Conservation (phyloP, 176 grass and related monocot genomes). For the Oryza rufipogon region DNA sequence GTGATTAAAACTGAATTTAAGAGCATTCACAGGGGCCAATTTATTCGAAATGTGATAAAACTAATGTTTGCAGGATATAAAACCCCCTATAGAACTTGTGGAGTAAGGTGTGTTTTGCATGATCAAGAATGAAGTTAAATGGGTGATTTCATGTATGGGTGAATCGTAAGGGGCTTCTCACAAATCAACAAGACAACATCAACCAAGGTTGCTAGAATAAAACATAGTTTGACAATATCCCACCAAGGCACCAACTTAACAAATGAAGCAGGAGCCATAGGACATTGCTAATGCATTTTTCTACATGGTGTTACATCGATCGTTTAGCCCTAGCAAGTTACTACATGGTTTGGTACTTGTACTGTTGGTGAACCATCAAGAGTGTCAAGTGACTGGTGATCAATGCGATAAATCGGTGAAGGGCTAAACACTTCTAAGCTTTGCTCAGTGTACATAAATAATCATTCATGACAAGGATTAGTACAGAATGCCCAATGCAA, state of each 20-base stretch:
- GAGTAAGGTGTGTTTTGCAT: neutral
- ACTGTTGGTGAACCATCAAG: neutral
- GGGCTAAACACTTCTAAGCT: neutral
- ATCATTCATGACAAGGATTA: conserved; percentile 16
- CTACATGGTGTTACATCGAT: neutral
- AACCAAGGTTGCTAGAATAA: conserved; percentile 11
- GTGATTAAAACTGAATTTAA: neutral
- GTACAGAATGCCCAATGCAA: neutral
- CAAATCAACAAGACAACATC: neutral
- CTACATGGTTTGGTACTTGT: neutral
- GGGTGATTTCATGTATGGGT: neutral
- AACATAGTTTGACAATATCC: neutral
- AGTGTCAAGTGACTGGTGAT: neutral
- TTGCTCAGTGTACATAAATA: conserved; percentile 7
- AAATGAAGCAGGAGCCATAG: conserved; percentile 4
- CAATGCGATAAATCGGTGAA: neutral
- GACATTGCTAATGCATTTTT: neutral
- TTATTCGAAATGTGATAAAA: neutral
- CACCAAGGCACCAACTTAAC: neutral
- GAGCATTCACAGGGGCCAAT: neutral
- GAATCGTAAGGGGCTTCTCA: neutral
- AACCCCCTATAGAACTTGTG: neutral
- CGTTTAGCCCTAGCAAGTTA: neutral
- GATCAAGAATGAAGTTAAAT: neutral
- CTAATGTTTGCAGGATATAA: neutral